These are phyloP conservation scores for Rhododendron vialii DNA, from an alignment of 148 eudicot species.

Conservation along the genomic window DNA sequence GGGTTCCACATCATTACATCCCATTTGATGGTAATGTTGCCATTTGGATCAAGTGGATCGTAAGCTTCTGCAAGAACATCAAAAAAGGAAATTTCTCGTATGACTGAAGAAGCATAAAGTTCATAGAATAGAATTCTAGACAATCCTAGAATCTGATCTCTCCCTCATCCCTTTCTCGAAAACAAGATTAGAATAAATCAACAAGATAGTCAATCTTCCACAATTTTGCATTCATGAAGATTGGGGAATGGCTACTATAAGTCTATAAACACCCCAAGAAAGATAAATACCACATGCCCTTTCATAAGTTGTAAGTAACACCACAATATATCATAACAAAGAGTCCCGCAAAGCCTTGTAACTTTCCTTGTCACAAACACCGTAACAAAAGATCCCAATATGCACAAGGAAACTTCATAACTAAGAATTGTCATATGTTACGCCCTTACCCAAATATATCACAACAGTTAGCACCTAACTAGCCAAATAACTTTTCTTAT, in stretches of 20 bases:
- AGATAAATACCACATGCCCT: neutral
- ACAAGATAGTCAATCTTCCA: neutral
- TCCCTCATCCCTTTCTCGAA: neutral
- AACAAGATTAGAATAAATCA: neutral
- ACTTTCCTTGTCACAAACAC: neutral
- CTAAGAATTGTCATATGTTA: neutral
- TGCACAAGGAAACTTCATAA: neutral
- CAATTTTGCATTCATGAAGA: neutral
- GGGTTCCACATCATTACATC: slow-evolving; percentile 57
- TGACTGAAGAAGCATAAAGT: neutral
- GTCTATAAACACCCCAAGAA: neutral
- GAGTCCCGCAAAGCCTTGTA: neutral
- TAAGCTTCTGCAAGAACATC: slow-evolving; percentile 40
- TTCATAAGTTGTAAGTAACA: neutral
- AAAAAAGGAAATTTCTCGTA: neutral
- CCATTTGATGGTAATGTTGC: slow-evolving; percentile 73
- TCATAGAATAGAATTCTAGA: neutral
- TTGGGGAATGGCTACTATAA: neutral
- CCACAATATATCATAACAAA: neutral
- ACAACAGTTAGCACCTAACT: neutral
- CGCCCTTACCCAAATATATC: neutral
- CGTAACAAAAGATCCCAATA: neutral
- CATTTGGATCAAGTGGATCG: slow-evolving; percentile 70
- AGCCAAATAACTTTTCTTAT: neutral
- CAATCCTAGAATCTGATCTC: neutral